phyloP scores from a whole-genome alignment of 1,139 yeast species.

The Diutina mesorugosa region DNA sequence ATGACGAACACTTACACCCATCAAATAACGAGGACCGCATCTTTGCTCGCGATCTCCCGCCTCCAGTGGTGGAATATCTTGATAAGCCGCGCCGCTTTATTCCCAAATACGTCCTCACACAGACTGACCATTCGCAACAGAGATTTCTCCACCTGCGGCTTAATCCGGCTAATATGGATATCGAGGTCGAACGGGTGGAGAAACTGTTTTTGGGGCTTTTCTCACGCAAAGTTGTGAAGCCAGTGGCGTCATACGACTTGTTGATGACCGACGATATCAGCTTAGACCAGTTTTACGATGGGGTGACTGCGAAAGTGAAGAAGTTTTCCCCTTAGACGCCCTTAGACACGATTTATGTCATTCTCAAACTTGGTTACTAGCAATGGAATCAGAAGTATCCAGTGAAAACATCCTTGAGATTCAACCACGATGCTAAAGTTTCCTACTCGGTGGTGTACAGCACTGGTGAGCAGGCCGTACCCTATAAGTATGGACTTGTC shows the following conservation, averaged over 20 bases:
- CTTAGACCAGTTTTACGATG: background rate
- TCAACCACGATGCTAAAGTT: no score
- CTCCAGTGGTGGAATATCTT: background rate
- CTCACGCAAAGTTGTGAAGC: background rate
- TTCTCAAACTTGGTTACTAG: no score
- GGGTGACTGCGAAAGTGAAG: background rate
- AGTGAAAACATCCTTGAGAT: no score
- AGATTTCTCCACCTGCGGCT: constrained; percentile 11
- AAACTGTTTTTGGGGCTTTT: background rate
- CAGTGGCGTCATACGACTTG: background rate
- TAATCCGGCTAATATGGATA: background rate
- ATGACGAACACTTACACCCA: background rate
- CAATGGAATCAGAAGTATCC: no score
- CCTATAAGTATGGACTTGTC: no score
- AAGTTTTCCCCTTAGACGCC: background rate
- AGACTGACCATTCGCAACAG: constrained; percentile 21
- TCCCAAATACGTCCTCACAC: constrained; percentile 17
- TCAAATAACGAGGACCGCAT: background rate
- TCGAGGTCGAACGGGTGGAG: background rate
- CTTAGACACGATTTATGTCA: no score
- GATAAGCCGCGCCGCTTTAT: constrained; percentile 2
- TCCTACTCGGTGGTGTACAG: no score
- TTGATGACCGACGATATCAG: background rate
- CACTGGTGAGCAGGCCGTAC: no score
- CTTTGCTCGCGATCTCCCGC: background rate